phyloP scores from a whole-genome alignment of 805 yeast species.

The Yamadazyma tumulicola region DNA sequence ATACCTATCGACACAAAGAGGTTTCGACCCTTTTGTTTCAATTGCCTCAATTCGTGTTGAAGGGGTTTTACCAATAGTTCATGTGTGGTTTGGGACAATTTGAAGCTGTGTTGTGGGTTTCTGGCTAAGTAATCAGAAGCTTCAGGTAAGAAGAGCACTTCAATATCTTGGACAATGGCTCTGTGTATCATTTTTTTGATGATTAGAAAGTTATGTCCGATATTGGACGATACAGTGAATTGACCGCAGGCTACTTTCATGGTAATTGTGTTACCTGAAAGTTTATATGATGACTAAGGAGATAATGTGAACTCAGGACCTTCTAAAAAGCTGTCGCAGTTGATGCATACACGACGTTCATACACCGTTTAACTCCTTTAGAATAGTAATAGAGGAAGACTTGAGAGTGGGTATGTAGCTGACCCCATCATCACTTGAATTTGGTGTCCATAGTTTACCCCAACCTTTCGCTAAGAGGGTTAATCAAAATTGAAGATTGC shows the following conservation, averaged over 20 bases:
- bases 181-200: conserved; percentile 58
- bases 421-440: too few relatives aligned
- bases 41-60: conserved; percentile 46
- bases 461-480: too few relatives aligned
- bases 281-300: too few relatives aligned
- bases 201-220: conserved; percentile 54
- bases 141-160: conserved; percentile 83
- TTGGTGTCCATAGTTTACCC: too few relatives aligned
- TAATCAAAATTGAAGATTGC: too few relatives aligned
- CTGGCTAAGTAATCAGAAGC: conserved; percentile 86
- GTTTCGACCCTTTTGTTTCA: conserved; percentile 36
- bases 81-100: conserved; percentile 46
- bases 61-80: conserved; percentile 42
- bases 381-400: too few relatives aligned
- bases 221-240: conserved; percentile 66
- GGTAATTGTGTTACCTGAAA: too few relatives aligned
- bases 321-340: too few relatives aligned
- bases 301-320: too few relatives aligned
- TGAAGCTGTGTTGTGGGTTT: conserved; percentile 60
- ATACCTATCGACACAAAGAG: conserved; percentile 80
- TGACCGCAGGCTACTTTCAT: conserved; percentile 50
- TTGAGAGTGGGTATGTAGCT: too few relatives aligned
- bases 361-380: too few relatives aligned
- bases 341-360: too few relatives aligned
- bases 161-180: conserved; percentile 61